phyloP scores from a whole-genome alignment of 2,329 filamentous ascomycete species.

The Trichoderma sp. region DNA sequence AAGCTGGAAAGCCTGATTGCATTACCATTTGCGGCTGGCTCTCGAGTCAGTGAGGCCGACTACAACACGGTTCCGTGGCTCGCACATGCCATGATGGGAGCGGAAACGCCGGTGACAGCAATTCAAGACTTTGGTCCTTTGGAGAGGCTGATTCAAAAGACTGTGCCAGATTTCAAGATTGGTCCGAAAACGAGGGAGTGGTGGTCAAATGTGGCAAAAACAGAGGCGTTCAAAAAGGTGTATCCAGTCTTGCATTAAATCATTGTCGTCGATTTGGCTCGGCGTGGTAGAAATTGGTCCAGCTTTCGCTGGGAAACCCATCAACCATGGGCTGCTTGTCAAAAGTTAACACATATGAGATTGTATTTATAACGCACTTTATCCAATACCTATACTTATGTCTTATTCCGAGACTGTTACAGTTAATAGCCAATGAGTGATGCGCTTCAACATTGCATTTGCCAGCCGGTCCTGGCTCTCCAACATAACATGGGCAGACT shows the following conservation, averaged over 20 bases:
- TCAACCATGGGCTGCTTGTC: neutral
- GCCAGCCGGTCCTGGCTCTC: neutral
- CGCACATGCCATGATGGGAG: constrained; percentile 22
- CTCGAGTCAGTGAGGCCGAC: constrained; percentile 22
- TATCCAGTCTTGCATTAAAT: constrained; percentile 16
- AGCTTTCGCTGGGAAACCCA: neutral
- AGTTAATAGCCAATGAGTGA: neutral
- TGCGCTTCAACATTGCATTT: neutral
- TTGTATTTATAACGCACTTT: neutral
- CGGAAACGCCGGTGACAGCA: neutral
- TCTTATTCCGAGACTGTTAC: neutral
- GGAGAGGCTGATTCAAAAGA: neutral
- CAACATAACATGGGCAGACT: neutral
- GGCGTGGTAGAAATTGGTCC: neutral
- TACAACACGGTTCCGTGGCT: constrained; percentile 24
- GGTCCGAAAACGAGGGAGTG: constrained; percentile 14
- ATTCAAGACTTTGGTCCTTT: constrained; percentile 7
- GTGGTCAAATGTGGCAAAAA: constrained; percentile 15
- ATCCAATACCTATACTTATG: neutral
- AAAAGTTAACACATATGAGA: neutral
- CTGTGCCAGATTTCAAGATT: constrained; percentile 10
- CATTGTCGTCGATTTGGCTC: neutral
- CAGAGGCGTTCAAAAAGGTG: constrained; percentile 16
- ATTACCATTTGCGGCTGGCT: constrained; percentile 23
- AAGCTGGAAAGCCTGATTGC: constrained; percentile 21